Evolutionary conservation across 1,139 yeast genomes (phyloP).

Genomic region (Kluyveromyces sp.): DNA sequence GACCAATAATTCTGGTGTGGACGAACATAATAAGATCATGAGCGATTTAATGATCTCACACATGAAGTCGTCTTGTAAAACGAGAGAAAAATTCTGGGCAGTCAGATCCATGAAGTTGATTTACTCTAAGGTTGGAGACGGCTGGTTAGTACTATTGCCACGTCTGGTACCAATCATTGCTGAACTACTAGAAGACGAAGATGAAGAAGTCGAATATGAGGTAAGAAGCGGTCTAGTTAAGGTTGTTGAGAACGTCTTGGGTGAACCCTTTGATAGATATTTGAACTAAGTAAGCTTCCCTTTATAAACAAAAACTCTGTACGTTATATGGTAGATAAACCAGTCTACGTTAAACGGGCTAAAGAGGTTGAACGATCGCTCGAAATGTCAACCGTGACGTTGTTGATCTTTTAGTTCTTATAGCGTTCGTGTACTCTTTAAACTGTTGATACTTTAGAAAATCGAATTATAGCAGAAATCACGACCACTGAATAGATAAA

Average conservation of each 20-base stretch:
- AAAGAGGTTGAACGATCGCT: too few relatives aligned
- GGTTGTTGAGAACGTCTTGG: slow-evolving; percentile 84
- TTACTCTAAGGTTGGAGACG: slow-evolving; percentile 89
- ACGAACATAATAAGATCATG: slow-evolving; percentile 72
- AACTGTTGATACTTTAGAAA: too few relatives aligned
- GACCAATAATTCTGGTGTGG: slow-evolving; percentile 60
- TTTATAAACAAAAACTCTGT: too few relatives aligned
- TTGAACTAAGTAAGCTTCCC: too few relatives aligned
- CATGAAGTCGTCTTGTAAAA: slow-evolving; percentile 44
- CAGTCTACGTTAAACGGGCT: too few relatives aligned
- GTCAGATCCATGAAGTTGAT: slow-evolving; percentile 70
- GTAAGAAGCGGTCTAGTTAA: slow-evolving; percentile 89
- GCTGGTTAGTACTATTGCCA: slow-evolving; percentile 86
- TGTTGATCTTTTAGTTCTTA: too few relatives aligned
- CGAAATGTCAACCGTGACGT: too few relatives aligned
- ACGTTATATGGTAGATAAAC: too few relatives aligned
- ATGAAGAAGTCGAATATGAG: slow-evolving; percentile 85
- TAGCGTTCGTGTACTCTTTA: too few relatives aligned
- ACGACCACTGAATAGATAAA: too few relatives aligned
- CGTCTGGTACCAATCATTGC: slow-evolving; percentile 94
- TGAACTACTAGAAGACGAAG: slow-evolving; percentile 90
- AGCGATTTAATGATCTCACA: slow-evolving; percentile 50
- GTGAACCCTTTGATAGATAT: slow-evolving; percentile 91
- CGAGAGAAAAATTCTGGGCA: slow-evolving; percentile 74
- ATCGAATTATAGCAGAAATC: too few relatives aligned